A percentile compares a stretch with the other conserved stretches of the same genome.
Conservation (phyloP, 1,284 basidiomycete genomes). For the Sporisorium scitamineum region DNA sequence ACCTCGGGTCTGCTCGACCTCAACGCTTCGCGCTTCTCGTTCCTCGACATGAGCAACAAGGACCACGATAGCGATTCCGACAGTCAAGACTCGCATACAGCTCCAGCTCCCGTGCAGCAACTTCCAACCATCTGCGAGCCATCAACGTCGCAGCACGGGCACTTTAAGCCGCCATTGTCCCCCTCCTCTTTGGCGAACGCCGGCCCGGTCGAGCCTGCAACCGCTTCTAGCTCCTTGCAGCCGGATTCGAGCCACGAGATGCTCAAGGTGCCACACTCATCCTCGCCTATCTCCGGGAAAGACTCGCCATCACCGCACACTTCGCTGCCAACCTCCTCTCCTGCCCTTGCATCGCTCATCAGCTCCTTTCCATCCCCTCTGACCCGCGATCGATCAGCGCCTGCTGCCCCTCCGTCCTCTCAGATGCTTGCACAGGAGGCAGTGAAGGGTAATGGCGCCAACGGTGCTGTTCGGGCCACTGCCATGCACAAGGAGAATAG, state of each 20-base stretch:
- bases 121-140: slow-evolving; percentile 12
- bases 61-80: slow-evolving; percentile 31
- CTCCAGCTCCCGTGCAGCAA: neutral
- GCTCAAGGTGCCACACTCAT: slow-evolving; percentile 3
- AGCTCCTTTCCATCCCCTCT: slow-evolving; percentile 41
- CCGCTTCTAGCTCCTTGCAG: slow-evolving; percentile 3
- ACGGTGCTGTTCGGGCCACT: neutral
- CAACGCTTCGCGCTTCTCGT: slow-evolving; percentile 34
- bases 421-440: neutral
- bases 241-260: slow-evolving; percentile 2
- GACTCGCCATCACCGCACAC: slow-evolving; percentile 3
- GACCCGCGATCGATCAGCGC: slow-evolving; percentile 4
- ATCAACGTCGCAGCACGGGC: neutral
- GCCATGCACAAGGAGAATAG: slow-evolving; percentile 25
- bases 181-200: neutral
- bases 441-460: neutral
- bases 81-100: neutral
- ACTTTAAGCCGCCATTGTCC: neutral
- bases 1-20: slow-evolving; percentile 34
- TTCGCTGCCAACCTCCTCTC: slow-evolving; percentile 24
- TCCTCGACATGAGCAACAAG: slow-evolving; percentile 38
- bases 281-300: neutral
- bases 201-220: neutral
- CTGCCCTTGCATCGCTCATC: slow-evolving; percentile 42
- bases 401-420: neutral